Percentiles rank a stretch among this genome's conserved stretches.
Evolutionary conservation across 257 asterid genomes (phyloP).

Genomic region (Solanum etuberosum): DNA sequence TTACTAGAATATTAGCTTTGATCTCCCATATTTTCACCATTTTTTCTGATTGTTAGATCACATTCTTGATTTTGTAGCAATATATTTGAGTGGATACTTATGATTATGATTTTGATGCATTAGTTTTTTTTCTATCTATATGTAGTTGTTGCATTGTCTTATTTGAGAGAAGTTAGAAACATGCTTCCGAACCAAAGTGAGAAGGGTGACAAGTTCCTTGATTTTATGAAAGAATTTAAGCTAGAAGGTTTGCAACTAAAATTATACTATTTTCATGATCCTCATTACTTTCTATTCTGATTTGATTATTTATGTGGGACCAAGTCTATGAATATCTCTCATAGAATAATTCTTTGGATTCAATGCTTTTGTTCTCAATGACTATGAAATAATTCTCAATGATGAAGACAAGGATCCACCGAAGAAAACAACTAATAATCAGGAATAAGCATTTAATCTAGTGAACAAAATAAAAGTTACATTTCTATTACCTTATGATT

Average conservation of each 20-base stretch:
- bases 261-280: too few species aligned
- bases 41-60: too few species aligned
- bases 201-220: constrained; percentile 78
- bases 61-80: not conserved
- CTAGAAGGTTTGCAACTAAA: constrained; percentile 44
- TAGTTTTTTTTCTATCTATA: not conserved
- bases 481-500: not conserved
- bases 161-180: constrained; percentile 88
- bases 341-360: constrained; percentile 89
- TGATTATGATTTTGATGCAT: not conserved
- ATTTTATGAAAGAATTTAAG: constrained; percentile 85
- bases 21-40: too few species aligned
- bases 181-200: constrained; percentile 83
- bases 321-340: constrained; percentile 6
- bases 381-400: constrained; percentile 68
- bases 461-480: constrained; percentile 87
- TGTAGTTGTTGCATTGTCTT: constrained; percentile 50
- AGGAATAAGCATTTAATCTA: too few species aligned
- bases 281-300: not conserved
- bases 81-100: too few species aligned
- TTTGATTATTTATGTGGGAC: not conserved
- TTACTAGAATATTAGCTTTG: too few species aligned
- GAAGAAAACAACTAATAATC: too few species aligned
- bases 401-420: constrained; percentile 71
- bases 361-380: constrained; percentile 86